Evolutionary conservation across 1,284 basidiomycete species (phyloP).

Genomic region (Pseudozyma tsukubaensis): DNA sequence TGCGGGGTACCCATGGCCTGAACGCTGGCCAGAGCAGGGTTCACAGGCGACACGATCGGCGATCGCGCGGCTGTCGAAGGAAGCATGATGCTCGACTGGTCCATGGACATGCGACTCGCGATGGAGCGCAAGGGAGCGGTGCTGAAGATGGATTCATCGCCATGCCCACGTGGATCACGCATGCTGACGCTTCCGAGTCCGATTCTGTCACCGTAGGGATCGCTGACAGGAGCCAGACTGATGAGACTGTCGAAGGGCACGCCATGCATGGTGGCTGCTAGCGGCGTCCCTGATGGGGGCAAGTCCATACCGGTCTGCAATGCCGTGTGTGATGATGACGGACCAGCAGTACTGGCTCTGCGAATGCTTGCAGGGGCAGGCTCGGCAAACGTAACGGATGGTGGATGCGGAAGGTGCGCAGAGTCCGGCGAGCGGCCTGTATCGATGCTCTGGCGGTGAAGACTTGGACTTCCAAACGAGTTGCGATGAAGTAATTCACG

Average conservation of each 20-base stretch:
- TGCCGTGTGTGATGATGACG: slow-evolving; percentile 18
- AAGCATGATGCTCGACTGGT: slow-evolving; percentile 43
- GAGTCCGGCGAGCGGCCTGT: slow-evolving; percentile 33
- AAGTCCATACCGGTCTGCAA: slow-evolving; percentile 39
- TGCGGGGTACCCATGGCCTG: slow-evolving; percentile 35
- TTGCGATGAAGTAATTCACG: slow-evolving; percentile 24
- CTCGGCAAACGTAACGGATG: slow-evolving; percentile 49
- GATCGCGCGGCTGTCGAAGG: slow-evolving; percentile 24
- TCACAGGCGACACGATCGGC: slow-evolving; percentile 27
- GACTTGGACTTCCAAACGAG: slow-evolving; percentile 31
- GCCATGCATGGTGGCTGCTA: slow-evolving; percentile 72
- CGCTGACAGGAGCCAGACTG: slow-evolving; percentile 80
- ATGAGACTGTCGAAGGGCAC: slow-evolving; percentile 85
- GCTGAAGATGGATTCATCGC: slow-evolving; percentile 33
- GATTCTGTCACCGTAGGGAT: slow-evolving; percentile 73
- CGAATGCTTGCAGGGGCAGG: slow-evolving; percentile 12
- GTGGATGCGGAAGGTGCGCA: slow-evolving; percentile 10
- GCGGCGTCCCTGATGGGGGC: slow-evolving; percentile 24
- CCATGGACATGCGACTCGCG: slow-evolving; percentile 40
- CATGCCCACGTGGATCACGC: slow-evolving; percentile 40
- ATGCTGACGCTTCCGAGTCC: slow-evolving; percentile 56
- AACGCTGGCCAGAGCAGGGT: slow-evolving; percentile 30
- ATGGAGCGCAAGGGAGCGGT: slow-evolving; percentile 33
- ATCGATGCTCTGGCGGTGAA: slow-evolving; percentile 33
- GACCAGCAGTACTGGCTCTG: slow-evolving; percentile 6